These are phyloP conservation scores for Mrakia gelida DNA, from an alignment of 768 basidiomycete genomes.

Conservation along the genomic window DNA sequence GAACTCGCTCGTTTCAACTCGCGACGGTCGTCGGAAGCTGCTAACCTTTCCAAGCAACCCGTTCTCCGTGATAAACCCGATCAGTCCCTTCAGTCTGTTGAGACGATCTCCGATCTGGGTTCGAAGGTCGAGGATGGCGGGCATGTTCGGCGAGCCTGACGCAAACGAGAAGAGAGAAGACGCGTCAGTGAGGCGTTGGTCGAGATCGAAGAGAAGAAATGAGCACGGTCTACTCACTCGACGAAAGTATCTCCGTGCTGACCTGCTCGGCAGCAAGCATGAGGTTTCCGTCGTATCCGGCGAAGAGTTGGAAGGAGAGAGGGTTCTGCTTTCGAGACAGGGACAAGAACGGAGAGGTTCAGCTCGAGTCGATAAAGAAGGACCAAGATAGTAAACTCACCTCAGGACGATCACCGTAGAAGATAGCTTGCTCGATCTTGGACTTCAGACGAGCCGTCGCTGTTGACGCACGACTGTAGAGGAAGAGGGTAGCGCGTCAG, in stretches of 20 bases:
- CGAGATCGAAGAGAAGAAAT: not conserved
- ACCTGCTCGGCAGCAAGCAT: slow-evolving; percentile 43
- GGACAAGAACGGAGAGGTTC: not conserved
- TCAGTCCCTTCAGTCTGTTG: slow-evolving; percentile 74
- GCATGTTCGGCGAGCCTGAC: slow-evolving; percentile 62
- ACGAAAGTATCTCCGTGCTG: slow-evolving; percentile 53
- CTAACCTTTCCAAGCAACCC: slow-evolving; percentile 67
- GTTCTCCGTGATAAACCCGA: slow-evolving; percentile 83
- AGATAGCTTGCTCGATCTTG: slow-evolving; percentile 48
- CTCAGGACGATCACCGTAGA: slow-evolving; percentile 44
- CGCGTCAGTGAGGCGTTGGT: not conserved
- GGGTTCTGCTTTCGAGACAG: slow-evolving; percentile 41
- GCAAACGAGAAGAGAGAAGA: not conserved
- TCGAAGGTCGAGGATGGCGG: slow-evolving; percentile 70
- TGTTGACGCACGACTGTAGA: slow-evolving; percentile 31
- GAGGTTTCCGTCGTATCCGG: slow-evolving; percentile 43
- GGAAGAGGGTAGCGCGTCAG: not conserved
- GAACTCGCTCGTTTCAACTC: not conserved
- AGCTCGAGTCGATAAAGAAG: not conserved
- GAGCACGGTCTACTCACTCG: slow-evolving; percentile 52
- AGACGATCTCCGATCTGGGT: slow-evolving; percentile 70
- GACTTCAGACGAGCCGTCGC: slow-evolving; percentile 44
- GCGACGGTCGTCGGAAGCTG: slow-evolving; percentile 23
- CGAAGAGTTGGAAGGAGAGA: slow-evolving; percentile 44
- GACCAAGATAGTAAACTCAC: slow-evolving; percentile 29